phyloP scores from a whole-genome alignment of 2,329 filamentous ascomycete species.

The Neoarthrinium moseri region DNA sequence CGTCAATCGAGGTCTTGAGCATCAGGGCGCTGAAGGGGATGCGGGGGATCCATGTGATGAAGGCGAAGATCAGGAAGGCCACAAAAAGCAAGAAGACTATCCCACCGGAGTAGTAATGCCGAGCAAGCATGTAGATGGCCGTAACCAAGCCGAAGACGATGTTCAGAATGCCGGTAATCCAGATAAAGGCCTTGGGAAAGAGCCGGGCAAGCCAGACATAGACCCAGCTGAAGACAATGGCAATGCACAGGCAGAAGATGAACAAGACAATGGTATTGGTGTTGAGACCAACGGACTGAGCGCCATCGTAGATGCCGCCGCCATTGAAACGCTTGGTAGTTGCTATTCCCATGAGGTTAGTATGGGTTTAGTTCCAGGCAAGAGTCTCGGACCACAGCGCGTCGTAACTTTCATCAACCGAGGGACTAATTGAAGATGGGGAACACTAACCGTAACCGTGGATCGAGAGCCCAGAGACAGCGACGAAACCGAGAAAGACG shows the following conservation, averaged over 20 bases:
- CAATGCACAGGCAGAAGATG: slow-evolving; percentile 71
- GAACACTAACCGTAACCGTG: slow-evolving; percentile 62
- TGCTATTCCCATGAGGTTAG: slow-evolving; percentile 22
- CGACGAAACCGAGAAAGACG: slow-evolving; percentile 71
- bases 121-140: slow-evolving; percentile 79
- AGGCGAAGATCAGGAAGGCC: slow-evolving; percentile 78
- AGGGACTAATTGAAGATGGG: background rate
- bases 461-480: slow-evolving; percentile 72
- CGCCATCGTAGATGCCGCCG: slow-evolving; percentile 69
- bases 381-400: no score
- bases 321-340: slow-evolving; percentile 61
- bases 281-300: slow-evolving; percentile 66
- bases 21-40: slow-evolving; percentile 92
- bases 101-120: slow-evolving; percentile 76
- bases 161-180: slow-evolving; percentile 87
- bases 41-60: slow-evolving; percentile 83
- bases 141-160: slow-evolving; percentile 82
- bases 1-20: slow-evolving; percentile 82
- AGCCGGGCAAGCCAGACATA: slow-evolving; percentile 76
- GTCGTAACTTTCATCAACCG: no score
- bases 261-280: slow-evolving; percentile 88
- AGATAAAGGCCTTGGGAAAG: slow-evolving; percentile 89
- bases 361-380: background rate
- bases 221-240: slow-evolving; percentile 70
- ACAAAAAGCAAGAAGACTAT: slow-evolving; percentile 85